Conservation (phyloP, 225 moss, liverwort and hornwort genomes). For the Bryum argenteum region DNA sequence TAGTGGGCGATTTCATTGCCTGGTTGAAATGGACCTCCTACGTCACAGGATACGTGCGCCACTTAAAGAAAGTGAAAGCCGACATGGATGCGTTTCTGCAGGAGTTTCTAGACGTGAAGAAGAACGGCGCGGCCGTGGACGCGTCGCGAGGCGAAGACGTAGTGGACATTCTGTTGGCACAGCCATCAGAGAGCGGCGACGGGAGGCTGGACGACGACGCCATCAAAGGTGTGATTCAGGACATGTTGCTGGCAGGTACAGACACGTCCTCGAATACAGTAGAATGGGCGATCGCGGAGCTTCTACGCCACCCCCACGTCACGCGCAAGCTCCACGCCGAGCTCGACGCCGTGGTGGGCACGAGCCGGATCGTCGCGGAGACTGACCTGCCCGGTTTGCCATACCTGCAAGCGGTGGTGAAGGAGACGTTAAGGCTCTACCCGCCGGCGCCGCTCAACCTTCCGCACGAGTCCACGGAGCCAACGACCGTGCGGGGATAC, state of each 20-base stretch:
- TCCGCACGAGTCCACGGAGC: slow-evolving; percentile 43
- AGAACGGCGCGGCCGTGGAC: neutral
- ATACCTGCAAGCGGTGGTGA: slow-evolving; percentile 44
- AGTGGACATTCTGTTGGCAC: slow-evolving; percentile 41
- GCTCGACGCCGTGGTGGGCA: slow-evolving; percentile 43
- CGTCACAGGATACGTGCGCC: slow-evolving; percentile 14
- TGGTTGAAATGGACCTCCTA: slow-evolving; percentile 39
- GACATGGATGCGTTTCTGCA: slow-evolving; percentile 39
- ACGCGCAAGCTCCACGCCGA: slow-evolving; percentile 39
- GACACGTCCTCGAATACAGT: slow-evolving; percentile 44
- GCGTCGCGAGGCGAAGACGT: slow-evolving; percentile 17
- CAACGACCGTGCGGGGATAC: slow-evolving; percentile 41
- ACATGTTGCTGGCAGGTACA: slow-evolving; percentile 50
- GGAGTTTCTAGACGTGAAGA: slow-evolving; percentile 47
- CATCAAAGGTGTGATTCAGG: slow-evolving; percentile 46
- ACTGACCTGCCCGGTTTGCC: slow-evolving; percentile 41
- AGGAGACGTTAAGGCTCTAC: slow-evolving; percentile 56
- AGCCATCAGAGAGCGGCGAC: slow-evolving; percentile 27
- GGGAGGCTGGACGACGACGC: slow-evolving; percentile 25
- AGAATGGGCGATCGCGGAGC: slow-evolving; percentile 50
- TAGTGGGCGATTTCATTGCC: slow-evolving; percentile 36
- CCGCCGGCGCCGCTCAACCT: slow-evolving; percentile 40
- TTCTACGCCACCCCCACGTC: slow-evolving; percentile 41
- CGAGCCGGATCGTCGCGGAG: slow-evolving; percentile 27
- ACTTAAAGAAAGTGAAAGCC: slow-evolving; percentile 31